phyloP scores from a whole-genome alignment of 139 green algal genomes.

The Chlorella sp. region DNA sequence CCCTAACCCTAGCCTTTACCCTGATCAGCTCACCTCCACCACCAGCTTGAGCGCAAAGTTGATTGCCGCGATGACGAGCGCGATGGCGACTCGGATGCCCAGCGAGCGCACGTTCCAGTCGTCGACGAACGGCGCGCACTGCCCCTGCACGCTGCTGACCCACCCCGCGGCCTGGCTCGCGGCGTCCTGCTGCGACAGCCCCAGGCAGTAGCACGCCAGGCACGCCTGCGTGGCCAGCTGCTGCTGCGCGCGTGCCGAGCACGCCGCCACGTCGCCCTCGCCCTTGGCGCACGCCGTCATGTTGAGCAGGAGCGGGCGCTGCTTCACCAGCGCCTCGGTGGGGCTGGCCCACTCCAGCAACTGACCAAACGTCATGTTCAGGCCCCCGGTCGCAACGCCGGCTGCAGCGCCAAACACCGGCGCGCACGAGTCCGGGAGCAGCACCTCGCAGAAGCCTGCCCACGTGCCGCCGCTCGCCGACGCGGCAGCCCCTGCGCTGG shows the following conservation, averaged over 20 bases:
- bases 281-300: not conserved
- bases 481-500: not conserved
- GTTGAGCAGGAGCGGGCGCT: conserved; percentile 12
- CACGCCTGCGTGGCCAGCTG: not conserved
- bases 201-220: conserved; percentile 31
- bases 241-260: not conserved
- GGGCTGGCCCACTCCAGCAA: conserved; percentile 16
- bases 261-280: not conserved
- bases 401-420: conserved; percentile 2
- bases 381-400: not conserved
- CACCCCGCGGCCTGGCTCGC: conserved; percentile 1
- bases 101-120: not conserved
- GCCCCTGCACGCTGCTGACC: not conserved
- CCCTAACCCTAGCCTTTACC: no score
- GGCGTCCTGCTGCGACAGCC: conserved; percentile 1
- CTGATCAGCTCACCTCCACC: no score
- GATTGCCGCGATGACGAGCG: conserved; percentile 24
- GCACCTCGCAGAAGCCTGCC: conserved; percentile 1
- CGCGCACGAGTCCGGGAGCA: conserved; percentile 9
- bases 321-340: conserved; percentile 17
- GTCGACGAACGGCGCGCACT: conserved; percentile 19
- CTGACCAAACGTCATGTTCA: conserved; percentile 7
- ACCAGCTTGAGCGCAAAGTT: conserved; percentile 35
- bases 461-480: not conserved
- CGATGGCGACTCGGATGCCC: not conserved